These are phyloP conservation scores for Heliocybe sulcata DNA, from an alignment of 1,284 basidiomycete species.

Conservation along the genomic window DNA sequence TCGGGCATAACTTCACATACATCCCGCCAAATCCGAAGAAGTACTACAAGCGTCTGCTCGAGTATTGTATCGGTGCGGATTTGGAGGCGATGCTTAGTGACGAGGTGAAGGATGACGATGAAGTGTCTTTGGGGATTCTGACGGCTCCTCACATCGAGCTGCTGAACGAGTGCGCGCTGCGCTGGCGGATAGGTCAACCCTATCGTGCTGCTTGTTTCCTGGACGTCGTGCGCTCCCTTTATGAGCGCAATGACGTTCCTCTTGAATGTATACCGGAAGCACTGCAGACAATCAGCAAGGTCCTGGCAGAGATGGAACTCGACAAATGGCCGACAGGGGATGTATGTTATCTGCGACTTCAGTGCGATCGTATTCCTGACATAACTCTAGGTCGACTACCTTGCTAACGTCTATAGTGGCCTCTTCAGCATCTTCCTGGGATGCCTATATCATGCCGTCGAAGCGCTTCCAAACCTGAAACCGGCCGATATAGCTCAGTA, in stretches of 20 bases:
- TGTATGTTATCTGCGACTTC: constrained; percentile 38
- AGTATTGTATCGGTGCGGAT: constrained; percentile 81
- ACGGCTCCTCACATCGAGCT: constrained; percentile 77
- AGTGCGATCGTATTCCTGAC: neutral
- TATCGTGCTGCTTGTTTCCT: constrained; percentile 81
- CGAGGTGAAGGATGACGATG: constrained; percentile 89
- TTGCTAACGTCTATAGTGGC: constrained; percentile 56
- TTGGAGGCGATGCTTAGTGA: constrained; percentile 84
- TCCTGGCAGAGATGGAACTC: constrained; percentile 61
- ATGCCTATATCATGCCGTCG: constrained; percentile 80
- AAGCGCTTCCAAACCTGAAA: constrained; percentile 67
- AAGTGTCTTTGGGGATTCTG: constrained; percentile 94
- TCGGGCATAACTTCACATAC: constrained; percentile 76
- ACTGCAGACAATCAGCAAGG: constrained; percentile 64
- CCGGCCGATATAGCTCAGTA: constrained; percentile 58
- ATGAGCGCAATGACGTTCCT: constrained; percentile 87
- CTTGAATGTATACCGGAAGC: constrained; percentile 93
- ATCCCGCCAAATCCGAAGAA: constrained; percentile 87
- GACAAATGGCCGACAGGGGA: constrained; percentile 80
- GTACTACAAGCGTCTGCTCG: constrained; percentile 81
- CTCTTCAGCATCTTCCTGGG: constrained; percentile 89
- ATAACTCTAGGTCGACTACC: constrained; percentile 48
- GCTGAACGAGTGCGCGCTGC: constrained; percentile 80
- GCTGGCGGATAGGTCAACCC: constrained; percentile 84
- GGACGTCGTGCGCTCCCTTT: constrained; percentile 83